phyloP scores from a whole-genome alignment of 2,329 filamentous ascomycete species.

The Clarireedia homoeocarpa region DNA sequence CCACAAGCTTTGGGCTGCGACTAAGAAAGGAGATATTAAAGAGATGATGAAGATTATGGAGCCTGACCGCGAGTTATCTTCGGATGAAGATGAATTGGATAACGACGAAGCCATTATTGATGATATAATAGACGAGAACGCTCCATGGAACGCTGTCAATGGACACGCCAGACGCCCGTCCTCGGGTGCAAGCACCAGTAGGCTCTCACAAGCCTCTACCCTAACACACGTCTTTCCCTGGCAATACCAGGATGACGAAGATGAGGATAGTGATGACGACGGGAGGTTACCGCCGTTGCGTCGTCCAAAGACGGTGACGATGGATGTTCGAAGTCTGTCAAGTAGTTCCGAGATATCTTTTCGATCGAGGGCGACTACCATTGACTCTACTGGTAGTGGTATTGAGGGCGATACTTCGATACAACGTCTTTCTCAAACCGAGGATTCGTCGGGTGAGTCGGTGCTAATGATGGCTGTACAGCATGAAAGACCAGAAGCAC shows the following conservation, averaged over 20 bases:
- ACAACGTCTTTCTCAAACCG: slow-evolving; percentile 66
- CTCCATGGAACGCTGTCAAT: slow-evolving; percentile 23
- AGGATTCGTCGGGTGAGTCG: slow-evolving; percentile 68
- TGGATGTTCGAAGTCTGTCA: slow-evolving; percentile 85
- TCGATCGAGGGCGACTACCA: slow-evolving; percentile 69
- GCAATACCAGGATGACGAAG: slow-evolving; percentile 47
- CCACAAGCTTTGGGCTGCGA: slow-evolving; percentile 78
- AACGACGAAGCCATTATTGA: slow-evolving; percentile 36
- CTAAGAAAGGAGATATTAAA: slow-evolving; percentile 66
- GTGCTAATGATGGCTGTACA: slow-evolving; percentile 82
- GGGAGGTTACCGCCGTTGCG: slow-evolving; percentile 22
- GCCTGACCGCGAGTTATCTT: slow-evolving; percentile 39
- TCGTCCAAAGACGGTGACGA: slow-evolving; percentile 56
- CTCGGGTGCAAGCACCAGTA: slow-evolving; percentile 16
- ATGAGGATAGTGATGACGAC: slow-evolving; percentile 29
- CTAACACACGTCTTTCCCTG: slow-evolving; percentile 90
- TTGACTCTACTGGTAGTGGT: slow-evolving; percentile 64
- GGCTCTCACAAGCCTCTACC: slow-evolving; percentile 26
- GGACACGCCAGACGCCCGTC: slow-evolving; percentile 18
- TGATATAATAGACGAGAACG: slow-evolving; percentile 38
- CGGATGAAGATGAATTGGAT: slow-evolving; percentile 24
- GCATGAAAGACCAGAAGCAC: slow-evolving; percentile 58
- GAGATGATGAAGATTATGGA: slow-evolving; percentile 76
- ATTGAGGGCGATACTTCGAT: slow-evolving; percentile 83
- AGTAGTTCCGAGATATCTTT: slow-evolving; percentile 79